phyloP scores from a whole-genome alignment of 352 stramenopile genomes.

The Globisporangium alternatum region DNA sequence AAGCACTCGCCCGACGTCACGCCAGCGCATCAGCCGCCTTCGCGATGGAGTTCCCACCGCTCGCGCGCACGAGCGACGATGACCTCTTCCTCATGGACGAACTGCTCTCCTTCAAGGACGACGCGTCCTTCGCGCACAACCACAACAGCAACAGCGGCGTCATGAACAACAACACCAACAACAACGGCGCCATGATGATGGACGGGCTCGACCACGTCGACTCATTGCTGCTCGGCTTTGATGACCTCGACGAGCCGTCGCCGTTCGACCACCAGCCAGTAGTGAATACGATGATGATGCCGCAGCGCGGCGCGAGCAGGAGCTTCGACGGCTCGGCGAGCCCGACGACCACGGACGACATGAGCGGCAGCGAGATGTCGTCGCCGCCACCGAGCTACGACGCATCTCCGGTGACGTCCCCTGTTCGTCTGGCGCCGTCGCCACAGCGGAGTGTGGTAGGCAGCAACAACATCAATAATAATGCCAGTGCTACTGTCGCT shows the following conservation, averaged over 20 bases:
- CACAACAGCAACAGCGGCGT: neutral
- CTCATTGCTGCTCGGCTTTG: constrained; percentile 37
- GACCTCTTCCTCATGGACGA: constrained; percentile 48
- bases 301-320: constrained; percentile 3
- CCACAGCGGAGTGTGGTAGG: neutral
- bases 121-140: constrained; percentile 18
- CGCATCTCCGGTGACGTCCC: constrained; percentile 21
- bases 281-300: neutral
- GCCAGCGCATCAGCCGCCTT: neutral
- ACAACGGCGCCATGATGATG: constrained; percentile 16
- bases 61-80: constrained; percentile 12
- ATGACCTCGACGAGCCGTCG: constrained; percentile 21
- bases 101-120: constrained; percentile 48
- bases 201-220: constrained; percentile 33
- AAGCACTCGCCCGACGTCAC: neutral
- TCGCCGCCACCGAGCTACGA: constrained; percentile 43
- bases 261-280: constrained; percentile 5
- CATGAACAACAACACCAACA: neutral
- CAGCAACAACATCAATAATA: neutral
- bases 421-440: constrained; percentile 10
- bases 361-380: constrained; percentile 47
- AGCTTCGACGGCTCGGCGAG: constrained; percentile 26
- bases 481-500: neutral
- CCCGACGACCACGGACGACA: constrained; percentile 39
- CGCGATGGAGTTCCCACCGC: constrained; percentile 8